Conservation (phyloP, 805 yeast species). For the Lachancea thermotolerans region DNA sequence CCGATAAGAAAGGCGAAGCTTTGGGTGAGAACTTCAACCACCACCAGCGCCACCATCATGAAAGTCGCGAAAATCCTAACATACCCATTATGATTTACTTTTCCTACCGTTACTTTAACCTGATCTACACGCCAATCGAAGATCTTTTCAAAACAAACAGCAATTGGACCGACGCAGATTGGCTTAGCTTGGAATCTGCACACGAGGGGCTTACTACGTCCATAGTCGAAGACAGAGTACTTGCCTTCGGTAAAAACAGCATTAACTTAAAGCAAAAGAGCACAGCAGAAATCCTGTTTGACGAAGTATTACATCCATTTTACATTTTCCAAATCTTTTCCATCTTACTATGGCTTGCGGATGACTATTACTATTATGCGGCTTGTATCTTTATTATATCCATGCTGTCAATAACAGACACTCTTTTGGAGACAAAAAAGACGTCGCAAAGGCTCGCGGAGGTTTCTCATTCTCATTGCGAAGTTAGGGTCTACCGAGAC, state of each 20-base stretch:
- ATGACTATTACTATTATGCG: slow-evolving; percentile 90
- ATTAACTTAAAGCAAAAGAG: slow-evolving; percentile 74
- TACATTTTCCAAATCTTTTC: slow-evolving; percentile 93
- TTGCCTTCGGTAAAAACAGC: slow-evolving; percentile 72
- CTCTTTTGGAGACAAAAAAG: slow-evolving; percentile 77
- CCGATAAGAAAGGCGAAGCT: slow-evolving; percentile 23
- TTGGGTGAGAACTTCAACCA: slow-evolving; percentile 12
- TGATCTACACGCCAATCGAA: slow-evolving; percentile 79
- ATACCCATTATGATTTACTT: slow-evolving; percentile 66
- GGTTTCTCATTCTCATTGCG: slow-evolving; percentile 69
- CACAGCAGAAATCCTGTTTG: slow-evolving; percentile 55
- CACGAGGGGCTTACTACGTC: slow-evolving; percentile 65
- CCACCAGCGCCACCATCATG: slow-evolving; percentile 17
- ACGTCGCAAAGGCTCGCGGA: slow-evolving; percentile 67
- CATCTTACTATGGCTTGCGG: slow-evolving; percentile 84
- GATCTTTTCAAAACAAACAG: slow-evolving; percentile 78
- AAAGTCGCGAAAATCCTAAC: slow-evolving; percentile 31
- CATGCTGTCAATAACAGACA: slow-evolving; percentile 66
- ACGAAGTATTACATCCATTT: slow-evolving; percentile 92
- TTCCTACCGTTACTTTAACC: slow-evolving; percentile 74
- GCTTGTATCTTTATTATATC: slow-evolving; percentile 86
- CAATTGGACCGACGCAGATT: slow-evolving; percentile 78
- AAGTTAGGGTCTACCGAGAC: slow-evolving; percentile 82
- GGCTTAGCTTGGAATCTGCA: slow-evolving; percentile 55
- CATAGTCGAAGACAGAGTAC: slow-evolving; percentile 55